Conservation (phyloP, 139 green algal genomes). For the Trebouxia sp. region DNA sequence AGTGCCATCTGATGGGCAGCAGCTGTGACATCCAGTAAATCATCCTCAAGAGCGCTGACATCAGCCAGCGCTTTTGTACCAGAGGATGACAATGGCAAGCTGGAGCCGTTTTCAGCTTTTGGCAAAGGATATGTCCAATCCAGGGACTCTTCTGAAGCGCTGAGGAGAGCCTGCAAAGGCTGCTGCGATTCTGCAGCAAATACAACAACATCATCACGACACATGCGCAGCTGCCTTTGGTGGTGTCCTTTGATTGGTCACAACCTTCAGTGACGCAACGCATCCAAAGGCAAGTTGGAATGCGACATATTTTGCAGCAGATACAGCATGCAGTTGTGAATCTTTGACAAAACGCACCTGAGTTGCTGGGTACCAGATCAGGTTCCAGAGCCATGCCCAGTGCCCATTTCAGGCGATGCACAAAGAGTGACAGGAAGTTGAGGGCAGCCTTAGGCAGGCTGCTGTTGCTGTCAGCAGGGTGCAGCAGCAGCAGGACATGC, state of each 20-base stretch:
- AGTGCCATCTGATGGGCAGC: constrained; percentile 1
- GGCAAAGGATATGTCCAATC: no score
- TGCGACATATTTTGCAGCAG: not conserved
- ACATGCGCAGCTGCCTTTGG: no score
- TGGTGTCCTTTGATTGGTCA: no score
- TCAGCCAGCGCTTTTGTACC: not conserved
- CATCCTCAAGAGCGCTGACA: not conserved
- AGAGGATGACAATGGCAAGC: no score
- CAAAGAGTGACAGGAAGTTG: constrained; percentile 15
- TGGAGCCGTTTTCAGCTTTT: no score
- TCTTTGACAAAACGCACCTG: not conserved
- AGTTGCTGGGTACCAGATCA: not conserved
- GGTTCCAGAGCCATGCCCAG: constrained; percentile 16
- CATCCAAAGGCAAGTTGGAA: no score
- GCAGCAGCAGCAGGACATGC: constrained; percentile 28
- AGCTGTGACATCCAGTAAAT: not conserved
- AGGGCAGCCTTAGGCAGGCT: constrained; percentile 8
- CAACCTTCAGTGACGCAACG: no score
- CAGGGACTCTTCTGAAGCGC: no score
- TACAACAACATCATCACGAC: no score
- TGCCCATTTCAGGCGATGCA: constrained; percentile 5
- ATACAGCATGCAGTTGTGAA: not conserved
- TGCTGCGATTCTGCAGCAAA: no score
- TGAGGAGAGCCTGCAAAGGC: no score
- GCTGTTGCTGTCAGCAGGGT: constrained; percentile 20